These are phyloP conservation scores for Lasiosphaeria miniovina DNA, from an alignment of 495 filamentous ascomycete species.

Conservation along the genomic window DNA sequence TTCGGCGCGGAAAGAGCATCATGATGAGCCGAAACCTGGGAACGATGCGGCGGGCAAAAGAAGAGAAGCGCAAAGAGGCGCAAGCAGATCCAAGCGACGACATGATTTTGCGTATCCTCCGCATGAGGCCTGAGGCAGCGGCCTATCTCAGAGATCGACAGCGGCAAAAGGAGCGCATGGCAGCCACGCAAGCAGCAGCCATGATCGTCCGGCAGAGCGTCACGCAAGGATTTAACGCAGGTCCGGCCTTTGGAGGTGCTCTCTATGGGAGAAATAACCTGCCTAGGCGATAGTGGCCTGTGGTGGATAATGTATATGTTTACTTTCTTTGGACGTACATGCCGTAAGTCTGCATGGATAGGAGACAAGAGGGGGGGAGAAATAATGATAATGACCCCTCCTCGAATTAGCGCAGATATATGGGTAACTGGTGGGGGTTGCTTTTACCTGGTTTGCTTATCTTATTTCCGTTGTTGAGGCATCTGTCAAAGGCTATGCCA, in stretches of 20 bases:
- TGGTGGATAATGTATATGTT: no score
- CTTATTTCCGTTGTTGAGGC: no score
- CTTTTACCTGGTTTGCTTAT: no score
- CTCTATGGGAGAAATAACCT: conserved; percentile 30
- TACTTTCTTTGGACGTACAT: no score
- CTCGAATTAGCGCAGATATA: no score
- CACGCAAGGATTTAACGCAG: conserved; percentile 54
- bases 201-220: conserved; percentile 94
- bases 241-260: conserved; percentile 39
- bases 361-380: no score
- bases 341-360: no score
- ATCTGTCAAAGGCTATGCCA: no score
- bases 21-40: conserved; percentile 93
- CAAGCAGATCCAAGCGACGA: conserved; percentile 98
- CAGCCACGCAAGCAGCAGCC: conserved; percentile 84
- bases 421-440: no score
- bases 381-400: no score
- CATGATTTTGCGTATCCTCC: conserved; percentile 92
- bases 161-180: conserved; percentile 89
- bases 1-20: conserved; percentile 83
- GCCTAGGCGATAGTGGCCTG: conserved; percentile 20
- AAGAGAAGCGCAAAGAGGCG: conserved; percentile 89
- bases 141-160: conserved; percentile 85
- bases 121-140: conserved; percentile 94
- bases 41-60: conserved; percentile 92